Evolutionary conservation across 225 moss, liverwort and hornwort species (phyloP).

Genomic region (Anthoceros angustus): DNA sequence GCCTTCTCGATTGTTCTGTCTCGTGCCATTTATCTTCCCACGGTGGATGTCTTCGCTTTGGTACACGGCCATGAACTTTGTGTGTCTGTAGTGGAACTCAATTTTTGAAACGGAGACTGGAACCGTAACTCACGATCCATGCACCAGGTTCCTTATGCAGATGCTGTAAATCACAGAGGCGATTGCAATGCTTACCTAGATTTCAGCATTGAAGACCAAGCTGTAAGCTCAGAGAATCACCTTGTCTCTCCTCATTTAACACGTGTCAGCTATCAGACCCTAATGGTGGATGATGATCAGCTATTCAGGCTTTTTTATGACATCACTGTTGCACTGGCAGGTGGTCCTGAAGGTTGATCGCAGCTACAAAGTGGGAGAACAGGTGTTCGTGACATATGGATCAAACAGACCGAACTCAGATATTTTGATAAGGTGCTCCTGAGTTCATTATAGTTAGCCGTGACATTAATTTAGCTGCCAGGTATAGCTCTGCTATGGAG

Average conservation of each 20-base stretch:
- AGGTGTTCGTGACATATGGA: conserved; percentile 79
- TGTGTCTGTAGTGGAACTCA: background rate
- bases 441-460: background rate
- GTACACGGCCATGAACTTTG: conserved; percentile 16
- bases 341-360: conserved; percentile 67
- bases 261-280: background rate
- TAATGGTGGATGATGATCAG: background rate
- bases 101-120: background rate
- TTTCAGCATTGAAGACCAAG: conserved; percentile 63
- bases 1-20: conserved; percentile 76
- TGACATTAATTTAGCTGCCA: background rate
- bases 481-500: background rate
- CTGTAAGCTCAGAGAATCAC: conserved; percentile 28
- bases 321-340: conserved; percentile 22
- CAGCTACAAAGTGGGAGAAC: conserved; percentile 59
- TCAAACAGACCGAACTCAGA: conserved; percentile 76
- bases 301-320: background rate
- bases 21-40: conserved; percentile 68
- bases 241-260: background rate
- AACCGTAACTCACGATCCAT: background rate
- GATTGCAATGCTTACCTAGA: conserved; percentile 58
- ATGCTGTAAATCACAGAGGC: conserved; percentile 63
- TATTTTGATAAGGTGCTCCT: conserved; percentile 56
- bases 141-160: conserved; percentile 70
- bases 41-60: conserved; percentile 87